Evolutionary conservation across 2,329 filamentous ascomycete genomes (phyloP).

Genomic region (Colletotrichum plurivorum): DNA sequence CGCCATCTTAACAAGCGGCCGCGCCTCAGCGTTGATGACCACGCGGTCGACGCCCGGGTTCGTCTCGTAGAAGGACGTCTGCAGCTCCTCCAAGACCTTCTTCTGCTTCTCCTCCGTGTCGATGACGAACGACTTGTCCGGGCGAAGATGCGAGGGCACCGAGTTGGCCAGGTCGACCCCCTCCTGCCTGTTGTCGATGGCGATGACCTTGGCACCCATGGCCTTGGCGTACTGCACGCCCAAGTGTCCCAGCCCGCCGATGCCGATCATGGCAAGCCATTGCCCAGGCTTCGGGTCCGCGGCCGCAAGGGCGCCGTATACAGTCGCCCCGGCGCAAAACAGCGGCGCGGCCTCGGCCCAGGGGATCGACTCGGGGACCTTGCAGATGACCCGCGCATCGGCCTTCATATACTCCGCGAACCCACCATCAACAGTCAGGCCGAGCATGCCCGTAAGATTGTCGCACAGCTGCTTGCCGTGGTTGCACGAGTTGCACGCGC

Average conservation of each 20-base stretch:
- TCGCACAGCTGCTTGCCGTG: conserved; percentile 43
- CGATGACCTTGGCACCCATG: conserved; percentile 45
- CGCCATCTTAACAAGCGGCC: conserved; percentile 32
- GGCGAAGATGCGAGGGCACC: conserved; percentile 34
- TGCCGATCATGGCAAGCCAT: conserved; percentile 46
- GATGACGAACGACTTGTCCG: conserved; percentile 33
- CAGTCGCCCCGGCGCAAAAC: conserved; percentile 49
- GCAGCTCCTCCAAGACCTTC: conserved; percentile 33
- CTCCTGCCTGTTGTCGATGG: conserved; percentile 43
- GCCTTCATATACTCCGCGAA: conserved; percentile 47
- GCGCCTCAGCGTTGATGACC: conserved; percentile 39
- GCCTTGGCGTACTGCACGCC: conserved; percentile 45
- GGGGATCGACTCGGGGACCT: conserved; percentile 44
- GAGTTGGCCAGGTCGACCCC: conserved; percentile 39
- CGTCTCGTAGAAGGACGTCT: conserved; percentile 33
- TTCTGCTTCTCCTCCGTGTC: conserved; percentile 35
- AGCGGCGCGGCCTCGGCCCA: conserved; percentile 44
- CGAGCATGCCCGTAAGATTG: conserved; percentile 44
- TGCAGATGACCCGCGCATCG: conserved; percentile 44
- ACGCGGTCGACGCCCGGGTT: conserved; percentile 43
- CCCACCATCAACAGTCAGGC: conserved; percentile 44
- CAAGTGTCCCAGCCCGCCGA: conserved; percentile 46
- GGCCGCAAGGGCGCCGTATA: conserved; percentile 43
- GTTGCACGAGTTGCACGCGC: conserved; percentile 43
- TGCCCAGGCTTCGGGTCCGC: conserved; percentile 37